These are phyloP conservation scores for Lotus japonicus DNA, from an alignment of 306 rosid genomes.

Conservation along the genomic window DNA sequence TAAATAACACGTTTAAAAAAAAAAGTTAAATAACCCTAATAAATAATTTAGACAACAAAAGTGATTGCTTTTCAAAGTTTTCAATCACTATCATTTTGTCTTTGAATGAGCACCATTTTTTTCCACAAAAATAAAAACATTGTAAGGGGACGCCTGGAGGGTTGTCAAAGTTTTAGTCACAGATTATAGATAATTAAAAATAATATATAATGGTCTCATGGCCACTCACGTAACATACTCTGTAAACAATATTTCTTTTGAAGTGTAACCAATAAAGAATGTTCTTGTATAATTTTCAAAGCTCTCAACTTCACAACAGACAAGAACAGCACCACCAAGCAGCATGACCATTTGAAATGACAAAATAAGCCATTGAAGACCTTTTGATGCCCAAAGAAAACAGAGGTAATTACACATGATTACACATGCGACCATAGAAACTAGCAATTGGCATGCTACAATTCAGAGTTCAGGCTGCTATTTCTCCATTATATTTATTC, in stretches of 20 bases:
- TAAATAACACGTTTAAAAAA: too few species aligned
- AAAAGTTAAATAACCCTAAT: too few species aligned
- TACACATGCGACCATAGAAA: background rate
- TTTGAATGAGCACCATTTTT: conserved; percentile 25
- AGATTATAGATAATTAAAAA: background rate
- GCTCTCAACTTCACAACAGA: background rate
- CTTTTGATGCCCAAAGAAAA: conserved; percentile 3
- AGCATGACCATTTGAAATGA: conserved; percentile 1
- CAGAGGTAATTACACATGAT: conserved; percentile 2
- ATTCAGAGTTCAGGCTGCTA: background rate
- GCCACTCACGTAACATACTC: conserved; percentile 17
- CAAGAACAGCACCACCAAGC: background rate
- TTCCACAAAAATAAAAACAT: conserved; percentile 26
- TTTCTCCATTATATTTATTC: background rate
- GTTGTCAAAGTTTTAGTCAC: conserved; percentile 37
- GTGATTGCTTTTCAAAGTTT: background rate
- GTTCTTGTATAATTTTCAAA: conserved; percentile 9
- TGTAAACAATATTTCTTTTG: background rate
- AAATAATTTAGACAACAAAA: too few species aligned
- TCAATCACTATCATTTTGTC: conserved; percentile 30
- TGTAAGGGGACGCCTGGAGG: conserved; percentile 23
- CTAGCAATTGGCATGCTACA: background rate
- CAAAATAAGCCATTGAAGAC: background rate
- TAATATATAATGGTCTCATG: conserved; percentile 33
- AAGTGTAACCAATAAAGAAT: background rate